Conservation (phyloP, 441 rosid genomes). For the Croton setiger region DNA sequence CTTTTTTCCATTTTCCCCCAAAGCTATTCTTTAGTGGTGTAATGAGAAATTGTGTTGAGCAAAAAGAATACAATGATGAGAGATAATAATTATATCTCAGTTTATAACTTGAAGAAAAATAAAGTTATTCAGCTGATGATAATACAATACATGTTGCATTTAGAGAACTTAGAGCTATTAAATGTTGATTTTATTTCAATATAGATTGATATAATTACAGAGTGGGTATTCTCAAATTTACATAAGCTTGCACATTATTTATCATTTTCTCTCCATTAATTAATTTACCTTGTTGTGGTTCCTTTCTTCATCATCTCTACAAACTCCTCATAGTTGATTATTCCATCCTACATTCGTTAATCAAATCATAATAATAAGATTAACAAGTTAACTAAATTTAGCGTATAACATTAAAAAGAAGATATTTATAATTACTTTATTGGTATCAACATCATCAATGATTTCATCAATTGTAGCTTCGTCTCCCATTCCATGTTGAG, state of each 20-base stretch:
- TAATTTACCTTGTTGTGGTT: neutral
- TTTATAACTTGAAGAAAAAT: too few species aligned
- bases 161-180: too few species aligned
- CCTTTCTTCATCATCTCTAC: slow-evolving; percentile 81
- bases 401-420: neutral
- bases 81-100: too few species aligned
- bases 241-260: neutral
- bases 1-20: too few species aligned
- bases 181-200: too few species aligned
- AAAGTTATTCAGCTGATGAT: too few species aligned
- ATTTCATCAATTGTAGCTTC: slow-evolving; percentile 69
- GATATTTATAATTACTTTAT: slow-evolving; percentile 38
- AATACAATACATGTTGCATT: too few species aligned
- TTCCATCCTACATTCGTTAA: slow-evolving; percentile 46
- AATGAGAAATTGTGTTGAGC: too few species aligned
- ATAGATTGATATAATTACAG: neutral
- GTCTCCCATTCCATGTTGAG: slow-evolving; percentile 70
- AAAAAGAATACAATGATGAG: too few species aligned
- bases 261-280: neutral
- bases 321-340: slow-evolving; percentile 70
- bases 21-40: too few species aligned
- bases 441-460: slow-evolving; percentile 63
- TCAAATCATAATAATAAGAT: neutral
- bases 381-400: neutral
- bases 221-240: neutral